Evolutionary conservation across 2,329 filamentous ascomycete genomes (phyloP), one percentile per base, ranked within the genome.

Genomic region (Ceratocystis cubensis): DNA sequence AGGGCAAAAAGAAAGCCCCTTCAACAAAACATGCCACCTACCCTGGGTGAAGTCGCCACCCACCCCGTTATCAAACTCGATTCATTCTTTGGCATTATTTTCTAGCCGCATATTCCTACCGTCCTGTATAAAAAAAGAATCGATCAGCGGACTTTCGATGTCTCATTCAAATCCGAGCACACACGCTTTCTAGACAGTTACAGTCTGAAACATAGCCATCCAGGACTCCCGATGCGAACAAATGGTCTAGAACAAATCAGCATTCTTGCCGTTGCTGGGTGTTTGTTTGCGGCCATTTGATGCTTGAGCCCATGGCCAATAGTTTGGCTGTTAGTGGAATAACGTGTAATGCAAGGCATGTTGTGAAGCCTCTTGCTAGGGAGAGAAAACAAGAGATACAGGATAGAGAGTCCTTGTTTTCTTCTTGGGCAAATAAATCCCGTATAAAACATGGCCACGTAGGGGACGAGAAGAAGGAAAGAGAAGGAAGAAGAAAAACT

Each of bases 221-320:
- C 13, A 37, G 3, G 6, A 30, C 53, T 30, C 53, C 53, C 53
- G 28, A 59, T 33, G 53, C 53, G n/a, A 33, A 33, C 53, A 59
- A 59, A 25, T 17, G 53, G 53, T 59, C 53, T 59, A 59, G 53
- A 59, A 59, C 53, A 33, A 59, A 30, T 59, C 25, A 8, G 28
- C 53, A 59, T 59, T 59, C 53, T 59, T 59, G 53, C 28, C n/a
- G 53, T 59, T 59, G 53, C 53, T 20, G 28, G 28, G 53, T 50
- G 46, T 59, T 59, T 59, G 53, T 17, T 59, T 59, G 53, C 53
- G n/a, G 28, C 53, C 2, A 59, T 3, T 37, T 30, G 20, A 25
- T 59, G 25, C 7, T n/a, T 8, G 30, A 59, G 53, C 28, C 53
- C n/a, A 50, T n/a, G 20, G 46, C 46, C 46, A 50, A 50, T 50